phyloP scores from a whole-genome alignment of 164 flowering plant genomes.

The Liriodendron chinense region DNA sequence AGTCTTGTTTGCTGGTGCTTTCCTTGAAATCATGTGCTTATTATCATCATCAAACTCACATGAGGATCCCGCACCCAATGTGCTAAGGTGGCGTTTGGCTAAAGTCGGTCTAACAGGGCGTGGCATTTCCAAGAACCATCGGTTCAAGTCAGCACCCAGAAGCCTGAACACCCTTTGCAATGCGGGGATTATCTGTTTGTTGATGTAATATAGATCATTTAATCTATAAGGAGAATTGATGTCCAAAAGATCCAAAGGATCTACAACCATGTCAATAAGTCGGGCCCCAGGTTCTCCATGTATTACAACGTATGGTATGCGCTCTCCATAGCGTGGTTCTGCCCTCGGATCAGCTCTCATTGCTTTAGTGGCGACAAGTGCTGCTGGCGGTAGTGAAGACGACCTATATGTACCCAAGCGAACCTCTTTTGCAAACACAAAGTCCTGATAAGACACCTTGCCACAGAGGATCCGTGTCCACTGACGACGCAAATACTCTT shows the following conservation, averaged over 20 bases:
- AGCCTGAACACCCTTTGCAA: conserved; percentile 88
- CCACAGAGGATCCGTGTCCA: conserved; percentile 81
- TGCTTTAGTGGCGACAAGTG: conserved; percentile 87
- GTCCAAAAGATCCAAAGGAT: conserved; percentile 75
- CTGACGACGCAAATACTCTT: conserved; percentile 69
- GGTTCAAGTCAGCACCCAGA: conserved; percentile 74
- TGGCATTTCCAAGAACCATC: conserved; percentile 84
- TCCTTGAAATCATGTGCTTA: neutral
- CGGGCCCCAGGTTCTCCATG: conserved; percentile 97
- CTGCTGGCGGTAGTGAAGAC: conserved; percentile 88
- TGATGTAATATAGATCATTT: conserved; percentile 82
- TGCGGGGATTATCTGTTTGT: conserved; percentile 90
- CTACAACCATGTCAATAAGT: conserved; percentile 83
- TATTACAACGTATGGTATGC: conserved; percentile 83
- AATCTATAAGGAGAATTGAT: conserved; percentile 72
- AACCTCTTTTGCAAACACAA: conserved; percentile 94
- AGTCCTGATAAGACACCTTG: conserved; percentile 81
- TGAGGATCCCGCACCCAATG: conserved; percentile 21
- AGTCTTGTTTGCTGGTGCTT: conserved; percentile 27
- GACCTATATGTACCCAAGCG: conserved; percentile 83
- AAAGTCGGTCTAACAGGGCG: conserved; percentile 56
- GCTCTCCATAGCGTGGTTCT: conserved; percentile 91
- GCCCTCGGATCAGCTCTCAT: conserved; percentile 91
- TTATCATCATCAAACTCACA: neutral
- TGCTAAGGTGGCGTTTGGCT: conserved; percentile 36